Base-by-base conservation (phyloP, 2,329 filamentous ascomycete genomes). In the Neocatenulostroma microsporum region DNA sequence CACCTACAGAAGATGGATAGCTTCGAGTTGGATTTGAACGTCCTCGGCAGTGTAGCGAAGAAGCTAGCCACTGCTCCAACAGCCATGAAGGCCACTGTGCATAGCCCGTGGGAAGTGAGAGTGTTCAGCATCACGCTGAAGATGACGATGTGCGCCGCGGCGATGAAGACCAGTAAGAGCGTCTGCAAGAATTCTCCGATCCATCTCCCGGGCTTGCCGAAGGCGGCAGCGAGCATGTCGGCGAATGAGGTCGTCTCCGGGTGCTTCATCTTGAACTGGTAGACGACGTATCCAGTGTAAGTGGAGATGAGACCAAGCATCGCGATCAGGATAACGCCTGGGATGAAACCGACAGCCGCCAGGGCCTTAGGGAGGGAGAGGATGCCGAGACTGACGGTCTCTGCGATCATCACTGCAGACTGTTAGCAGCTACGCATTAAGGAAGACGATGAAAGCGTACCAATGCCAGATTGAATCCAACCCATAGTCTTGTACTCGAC, bases 91-190 rank as follows among this genome's bases (percentile, higher is more conserved):
- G 78, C 66, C 38, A 83, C 74, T 2, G 77, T 80, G 56, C 80
- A 84, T 1, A 72, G 69, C 0, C 68, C 74, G 44, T 80, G 70
- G 4, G 73, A 59, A 3, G 76, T 78, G 36, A 85, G 65, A 34
- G 70, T 76, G 50, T 78, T 78, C 57, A 84, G 72, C 38, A 80
- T 80, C 50, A 85, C 81, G n/a, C 72, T 73, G 44, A 82, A 82
- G 0, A 79, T 82, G 40, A 84, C 61, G 26, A 81, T 67, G 60
- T 86, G 82, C 14, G 77, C 80, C 25, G 73, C 78, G 59, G 80
- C 78, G 44, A 80, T 71, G 60, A 85, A 83, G 36, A 80, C 63
- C 23, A 84, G 63, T 58, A 84, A 78, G 19, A 84, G 60, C 7
- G 73, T 63, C 48, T 82, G 79, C 44, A 73, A 78, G 45, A 64